Evolutionary conservation across 2,329 filamentous ascomycete genomes (phyloP), one percentile per base, ranked within the genome.

Genomic region (Epichloe elymi): DNA sequence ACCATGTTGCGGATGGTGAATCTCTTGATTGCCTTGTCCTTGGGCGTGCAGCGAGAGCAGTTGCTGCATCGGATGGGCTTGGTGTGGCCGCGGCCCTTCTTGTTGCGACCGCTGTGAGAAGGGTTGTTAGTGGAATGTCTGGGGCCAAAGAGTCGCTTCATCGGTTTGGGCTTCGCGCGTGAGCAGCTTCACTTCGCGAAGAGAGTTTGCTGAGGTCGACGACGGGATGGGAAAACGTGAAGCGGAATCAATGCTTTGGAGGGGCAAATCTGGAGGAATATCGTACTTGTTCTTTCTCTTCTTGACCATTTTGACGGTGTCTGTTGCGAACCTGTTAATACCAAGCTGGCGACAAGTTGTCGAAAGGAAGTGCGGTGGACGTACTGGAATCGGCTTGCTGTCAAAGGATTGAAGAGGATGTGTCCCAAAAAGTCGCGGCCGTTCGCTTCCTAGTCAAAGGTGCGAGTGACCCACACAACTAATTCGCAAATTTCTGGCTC

Each of bases 1-100:
- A 98, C 93, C 93, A 98, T 98, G 86, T 98, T 97, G 74, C 93
- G 86, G 82, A 98, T 82, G 78, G 93, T 98, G 83, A 98, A 98
- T 78, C 93, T 84, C 89, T 98, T 98, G 83, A 98, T 97, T 65
- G 94, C 93, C 88, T 98, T 98, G 71, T 98, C 93, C 86, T 98
- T 98, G 74, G 90, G 90, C 56, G 87, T 94, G 81, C 85, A 89
- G 77, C 85, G 81, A 70, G 78, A 80, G 78, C 78, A 82, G 78
- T 82, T 82, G 73, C 73, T 77, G 78, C 78, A 82, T 64, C 78
- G 87, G 79, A 98, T 95, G 70, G 93, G 94, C 85, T 98, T 98
- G 78, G 95, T 89, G 83, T 97, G 91, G 80, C 93, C 93, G 74
- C 93, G 88, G 74, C 93, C 91, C 78, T 95, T 95, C 89, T 96